Evolutionary conservation across 768 basidiomycete species (phyloP), one percentile per base, ranked within the genome.

Genomic region (Boletus pseudopeckii): DNA sequence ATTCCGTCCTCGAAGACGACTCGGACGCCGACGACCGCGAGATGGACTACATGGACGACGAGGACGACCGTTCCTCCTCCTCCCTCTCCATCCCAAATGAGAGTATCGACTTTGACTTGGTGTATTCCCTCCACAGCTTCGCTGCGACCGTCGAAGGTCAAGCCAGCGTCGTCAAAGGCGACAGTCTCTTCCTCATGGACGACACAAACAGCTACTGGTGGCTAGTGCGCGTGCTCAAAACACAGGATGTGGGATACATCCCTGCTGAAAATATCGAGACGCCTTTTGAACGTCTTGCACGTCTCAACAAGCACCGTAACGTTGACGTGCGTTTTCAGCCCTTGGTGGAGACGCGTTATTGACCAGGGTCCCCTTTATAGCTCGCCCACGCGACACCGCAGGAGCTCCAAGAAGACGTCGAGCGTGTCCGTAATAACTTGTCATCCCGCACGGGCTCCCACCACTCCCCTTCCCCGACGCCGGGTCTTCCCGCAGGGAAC

Each of bases 201-300:
- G 97, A 99, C 71, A 92, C 88, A 53, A 98, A 99, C 72, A 92
- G 91, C 72, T 99, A 99, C 74, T 98, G 97, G 97, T 98, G 97
- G 97, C 89, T 98, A 46, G 96, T 99, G 8, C 84, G 94, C 44
- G 97, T 99, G 9, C 85, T 99, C 58, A 98, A 98, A 75, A 98
- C 96, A 8, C 94, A 98, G 71, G 94, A 97, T 64, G 92, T 99
- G 15, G 97, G 97, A 0, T 99, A 99, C 70, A 98, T 99, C 46
- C 97, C 97, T 17, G 97, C 97, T 0, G 97, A 99, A 74, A 98
- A 98, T 70, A 98, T 99, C 60, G 97, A 99, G 71, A 99, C 97
- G 0, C 97, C 97, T 0, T 97, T 93, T 63, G 97, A 99, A 68
- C 82, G 97, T 34, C 81, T 98, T 7, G 97, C 97, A 0, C 77